These are phyloP conservation scores for Poa pratensis DNA, from an alignment of 176 grass and related monocot species.

Conservation along the genomic window DNA sequence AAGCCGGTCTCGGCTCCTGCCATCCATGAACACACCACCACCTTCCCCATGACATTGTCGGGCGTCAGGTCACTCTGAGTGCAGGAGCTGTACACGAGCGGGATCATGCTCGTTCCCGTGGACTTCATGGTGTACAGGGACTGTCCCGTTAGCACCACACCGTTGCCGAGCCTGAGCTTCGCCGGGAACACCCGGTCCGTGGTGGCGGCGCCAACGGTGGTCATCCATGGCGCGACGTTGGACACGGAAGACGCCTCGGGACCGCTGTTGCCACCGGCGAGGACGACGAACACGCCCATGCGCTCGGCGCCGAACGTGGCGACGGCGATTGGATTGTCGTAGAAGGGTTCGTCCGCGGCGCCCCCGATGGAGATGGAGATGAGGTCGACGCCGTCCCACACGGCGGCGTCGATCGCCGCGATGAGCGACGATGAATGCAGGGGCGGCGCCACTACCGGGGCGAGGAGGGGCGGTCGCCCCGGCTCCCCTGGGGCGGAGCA, in stretches of 20 bases:
- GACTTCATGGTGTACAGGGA: constrained; percentile 10
- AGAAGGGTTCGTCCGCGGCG: background rate
- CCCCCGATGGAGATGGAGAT: constrained; percentile 33
- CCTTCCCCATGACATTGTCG: constrained; percentile 35
- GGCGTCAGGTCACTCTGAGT: background rate
- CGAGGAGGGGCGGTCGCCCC: too few species aligned
- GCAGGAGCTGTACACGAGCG: background rate
- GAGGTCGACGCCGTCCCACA: constrained; percentile 53
- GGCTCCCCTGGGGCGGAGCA: too few species aligned
- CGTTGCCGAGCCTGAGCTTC: constrained; percentile 24
- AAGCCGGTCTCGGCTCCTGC: background rate
- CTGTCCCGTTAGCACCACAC: background rate
- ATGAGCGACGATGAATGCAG: background rate
- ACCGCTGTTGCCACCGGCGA: constrained; percentile 20
- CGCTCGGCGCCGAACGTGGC: constrained; percentile 39
- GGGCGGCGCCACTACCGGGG: too few species aligned
- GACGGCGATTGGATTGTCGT: constrained; percentile 14
- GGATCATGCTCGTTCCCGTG: background rate
- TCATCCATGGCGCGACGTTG: constrained; percentile 43
- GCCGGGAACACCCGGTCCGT: constrained; percentile 37
- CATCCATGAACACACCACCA: constrained; percentile 6
- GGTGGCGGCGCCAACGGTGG: constrained; percentile 33
- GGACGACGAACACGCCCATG: constrained; percentile 22
- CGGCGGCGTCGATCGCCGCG: constrained; percentile 35
- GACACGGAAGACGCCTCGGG: background rate